These are phyloP conservation scores for Lagenidium giganteum DNA, from an alignment of 352 stramenopile species.

Conservation along the genomic window DNA sequence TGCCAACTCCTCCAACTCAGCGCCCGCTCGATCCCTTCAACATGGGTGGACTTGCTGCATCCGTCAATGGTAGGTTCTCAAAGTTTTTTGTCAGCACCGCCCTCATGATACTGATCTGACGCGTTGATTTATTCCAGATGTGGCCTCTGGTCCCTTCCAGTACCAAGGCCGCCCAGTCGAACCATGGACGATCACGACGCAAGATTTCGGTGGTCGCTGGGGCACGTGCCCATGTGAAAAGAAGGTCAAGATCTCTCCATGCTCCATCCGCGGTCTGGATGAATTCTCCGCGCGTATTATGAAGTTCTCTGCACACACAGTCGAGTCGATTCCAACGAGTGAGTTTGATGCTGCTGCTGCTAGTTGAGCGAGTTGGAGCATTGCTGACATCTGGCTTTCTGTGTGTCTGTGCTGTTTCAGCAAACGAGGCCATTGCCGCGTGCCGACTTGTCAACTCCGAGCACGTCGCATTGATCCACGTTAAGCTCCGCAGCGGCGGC, in stretches of 20 bases:
- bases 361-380: background rate
- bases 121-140: slow-evolving; percentile 22
- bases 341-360: slow-evolving; percentile 22
- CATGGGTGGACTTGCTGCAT: slow-evolving; percentile 58
- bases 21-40: slow-evolving; percentile 75
- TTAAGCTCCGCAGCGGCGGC: slow-evolving; percentile 78
- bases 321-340: slow-evolving; percentile 83
- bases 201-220: slow-evolving; percentile 84
- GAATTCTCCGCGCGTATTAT: slow-evolving; percentile 81
- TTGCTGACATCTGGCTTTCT: slow-evolving; percentile 6
- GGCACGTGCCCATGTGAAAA: slow-evolving; percentile 77
- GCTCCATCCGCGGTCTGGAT: slow-evolving; percentile 73
- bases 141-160: slow-evolving; percentile 47
- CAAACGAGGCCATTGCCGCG: slow-evolving; percentile 84
- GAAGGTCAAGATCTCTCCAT: slow-evolving; percentile 81
- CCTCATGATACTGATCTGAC: background rate
- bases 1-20: slow-evolving; percentile 15
- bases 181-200: slow-evolving; percentile 83
- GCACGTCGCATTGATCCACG: slow-evolving; percentile 79
- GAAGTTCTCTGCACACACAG: slow-evolving; percentile 73
- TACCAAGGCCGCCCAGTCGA: slow-evolving; percentile 78
- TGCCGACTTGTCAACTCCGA: slow-evolving; percentile 77
- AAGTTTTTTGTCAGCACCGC: background rate
- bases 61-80: slow-evolving; percentile 51
- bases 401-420: slow-evolving; percentile 21